phyloP scores from a whole-genome alignment of 768 basidiomycete species.

The Lentinula boryana region DNA sequence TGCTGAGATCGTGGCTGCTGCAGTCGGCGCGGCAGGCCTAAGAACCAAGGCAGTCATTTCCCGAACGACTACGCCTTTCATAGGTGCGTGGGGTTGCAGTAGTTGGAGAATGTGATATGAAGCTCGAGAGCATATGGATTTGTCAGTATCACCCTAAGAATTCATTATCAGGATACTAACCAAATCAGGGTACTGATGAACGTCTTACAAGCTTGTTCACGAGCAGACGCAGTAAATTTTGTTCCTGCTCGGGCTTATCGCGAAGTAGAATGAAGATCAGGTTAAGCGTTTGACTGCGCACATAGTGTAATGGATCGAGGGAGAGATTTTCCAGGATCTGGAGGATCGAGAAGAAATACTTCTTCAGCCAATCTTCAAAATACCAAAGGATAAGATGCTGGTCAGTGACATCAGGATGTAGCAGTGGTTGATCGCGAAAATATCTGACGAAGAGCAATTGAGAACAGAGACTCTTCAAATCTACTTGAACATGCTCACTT shows the following conservation, averaged over 20 bases:
- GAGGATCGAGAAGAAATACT: conserved; percentile 89
- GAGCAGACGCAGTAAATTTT: conserved; percentile 86
- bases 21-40: conserved; percentile 39
- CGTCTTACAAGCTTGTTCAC: conserved; percentile 85
- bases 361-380: conserved; percentile 98
- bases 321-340: conserved; percentile 80
- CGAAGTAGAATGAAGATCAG: conserved; percentile 76
- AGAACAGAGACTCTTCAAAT: neutral
- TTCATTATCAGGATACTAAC: neutral
- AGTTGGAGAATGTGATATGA: conserved; percentile 88
- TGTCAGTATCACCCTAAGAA: conserved; percentile 80
- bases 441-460: conserved; percentile 46
- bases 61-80: conserved; percentile 86
- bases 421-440: conserved; percentile 82
- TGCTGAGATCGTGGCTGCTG: conserved; percentile 19
- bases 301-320: conserved; percentile 81
- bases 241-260: conserved; percentile 95
- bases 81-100: conserved; percentile 84
- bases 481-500: conserved; percentile 43
- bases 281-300: conserved; percentile 77
- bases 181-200: neutral
- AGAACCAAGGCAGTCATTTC: conserved; percentile 81
- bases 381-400: conserved; percentile 75
- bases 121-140: conserved; percentile 80
- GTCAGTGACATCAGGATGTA: conserved; percentile 59